Evolutionary conservation across 169 alveolate genomes (phyloP).

Genomic region (Cyclospora cayetanensis): DNA sequence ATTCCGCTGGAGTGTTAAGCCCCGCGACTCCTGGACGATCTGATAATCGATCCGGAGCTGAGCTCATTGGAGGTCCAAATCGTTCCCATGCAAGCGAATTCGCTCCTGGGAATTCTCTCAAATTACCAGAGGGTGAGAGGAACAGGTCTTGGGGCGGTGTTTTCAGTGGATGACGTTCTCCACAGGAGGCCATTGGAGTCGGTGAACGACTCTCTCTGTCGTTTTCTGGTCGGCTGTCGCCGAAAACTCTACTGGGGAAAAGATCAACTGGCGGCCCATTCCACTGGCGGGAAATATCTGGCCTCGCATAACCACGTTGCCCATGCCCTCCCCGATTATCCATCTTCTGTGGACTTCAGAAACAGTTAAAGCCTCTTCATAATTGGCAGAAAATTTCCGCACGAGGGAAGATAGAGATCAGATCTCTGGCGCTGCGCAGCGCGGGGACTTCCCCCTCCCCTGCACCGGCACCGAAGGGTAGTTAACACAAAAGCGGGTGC

Average conservation of each 20-base stretch:
- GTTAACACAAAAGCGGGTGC: too few species aligned
- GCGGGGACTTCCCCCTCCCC: too few species aligned
- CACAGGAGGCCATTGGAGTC: neutral
- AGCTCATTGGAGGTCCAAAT: slow-evolving; percentile 27
- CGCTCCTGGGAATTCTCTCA: neutral
- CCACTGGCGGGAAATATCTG: neutral
- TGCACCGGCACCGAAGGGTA: too few species aligned
- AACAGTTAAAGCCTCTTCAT: neutral
- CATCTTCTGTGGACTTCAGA: neutral
- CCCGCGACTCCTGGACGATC: neutral
- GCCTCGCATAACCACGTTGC: neutral
- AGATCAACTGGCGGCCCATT: slow-evolving; percentile 35
- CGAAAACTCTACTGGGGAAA: slow-evolving; percentile 20
- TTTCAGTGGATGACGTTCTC: neutral
- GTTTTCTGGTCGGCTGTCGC: neutral
- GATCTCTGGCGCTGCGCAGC: too few species aligned
- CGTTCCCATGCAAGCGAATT: neutral
- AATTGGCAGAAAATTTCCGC: neutral
- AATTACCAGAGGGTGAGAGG: neutral
- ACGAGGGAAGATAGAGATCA: too few species aligned
- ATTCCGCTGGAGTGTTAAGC: slow-evolving; percentile 7
- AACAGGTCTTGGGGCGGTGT: slow-evolving; percentile 10
- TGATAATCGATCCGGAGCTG: neutral
- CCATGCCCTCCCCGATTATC: neutral
- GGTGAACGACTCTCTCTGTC: neutral